Evolutionary conservation across 2,329 filamentous ascomycete species (phyloP), one percentile per base, ranked within the genome.

Genomic region (Periconia sp.): DNA sequence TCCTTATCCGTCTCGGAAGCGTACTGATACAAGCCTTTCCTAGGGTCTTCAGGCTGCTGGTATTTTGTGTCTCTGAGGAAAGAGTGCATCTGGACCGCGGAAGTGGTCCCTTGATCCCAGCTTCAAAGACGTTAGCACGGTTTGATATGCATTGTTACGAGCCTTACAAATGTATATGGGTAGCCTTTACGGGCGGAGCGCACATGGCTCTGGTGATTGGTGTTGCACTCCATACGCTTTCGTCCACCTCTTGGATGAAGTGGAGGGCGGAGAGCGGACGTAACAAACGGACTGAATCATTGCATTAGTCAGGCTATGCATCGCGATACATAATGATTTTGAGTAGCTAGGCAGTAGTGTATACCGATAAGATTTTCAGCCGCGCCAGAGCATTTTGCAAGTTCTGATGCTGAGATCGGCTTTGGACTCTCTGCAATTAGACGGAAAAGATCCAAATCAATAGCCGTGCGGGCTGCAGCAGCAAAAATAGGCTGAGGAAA

Each of bases 51-150:
- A 5, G 46, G 42, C 12, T 12, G 36, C 8, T 15, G 13, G 21
- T 50, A 50, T 9, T 19, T 19, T 2, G 16, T 39, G 21, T 39
- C 16, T 18, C 21, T 30, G 10, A 50, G 18, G 16, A 17, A 46
- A 11, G 41, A 25, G 26, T 4, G 42, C 5, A 30, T 31, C 28
- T 31, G 15, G 28, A 31, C 13, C 10, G 28, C 28, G 13, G 28
- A n/a, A 15, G 28, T 31, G 17, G 28, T 31, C 9, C 28, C 28
- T 31, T 31, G 28, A 31, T 31, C 28, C 28, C 28, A 31, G 15
- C 28, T 31, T 25, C 8, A n/a, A 25, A 9, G 8, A 25, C 23
- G n/a, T 25, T 25, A 25, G 23, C n/a, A 25, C 23, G 23, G 8
- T 25, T 25, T 8, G n/a, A 8, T 8, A 9, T 9, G 23, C 23